phyloP scores from a whole-genome alignment of 371 early-diverging fungal species.

The Mortierella sp. region DNA sequence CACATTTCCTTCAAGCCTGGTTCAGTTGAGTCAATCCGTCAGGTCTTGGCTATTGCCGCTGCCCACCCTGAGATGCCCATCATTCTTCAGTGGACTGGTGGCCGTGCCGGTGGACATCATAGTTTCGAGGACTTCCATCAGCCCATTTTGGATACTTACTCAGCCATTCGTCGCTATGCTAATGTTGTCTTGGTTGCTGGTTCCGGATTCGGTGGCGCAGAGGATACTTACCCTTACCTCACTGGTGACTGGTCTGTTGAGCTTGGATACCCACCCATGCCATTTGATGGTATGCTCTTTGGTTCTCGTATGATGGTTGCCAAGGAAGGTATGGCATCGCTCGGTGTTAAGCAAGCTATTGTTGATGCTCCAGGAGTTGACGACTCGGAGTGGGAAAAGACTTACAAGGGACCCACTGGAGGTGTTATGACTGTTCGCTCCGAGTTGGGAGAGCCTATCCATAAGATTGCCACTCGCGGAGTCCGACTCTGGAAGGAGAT shows the following conservation, averaged over 20 bases:
- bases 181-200: constrained; percentile 95
- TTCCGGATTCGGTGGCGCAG: constrained; percentile 93
- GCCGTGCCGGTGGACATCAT: constrained; percentile 98
- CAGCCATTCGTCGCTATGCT: constrained; percentile 85
- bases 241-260: constrained; percentile 93
- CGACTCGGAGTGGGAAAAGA: constrained; percentile 93
- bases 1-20: constrained; percentile 97
- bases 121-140: constrained; percentile 96
- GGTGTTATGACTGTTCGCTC: constrained; percentile 95
- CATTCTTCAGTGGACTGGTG: constrained; percentile 97
- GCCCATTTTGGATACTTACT: constrained; percentile 95
- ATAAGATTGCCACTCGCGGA: constrained; percentile 97
- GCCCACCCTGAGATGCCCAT: constrained; percentile 92
- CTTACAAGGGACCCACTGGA: constrained; percentile 92
- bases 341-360: constrained; percentile 91
- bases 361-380: constrained; percentile 91
- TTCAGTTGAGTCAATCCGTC: constrained; percentile 85
- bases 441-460: constrained; percentile 97
- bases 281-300: constrained; percentile 94
- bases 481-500: constrained; percentile 95
- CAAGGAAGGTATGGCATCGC: constrained; percentile 89
- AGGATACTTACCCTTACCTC: constrained; percentile 93
- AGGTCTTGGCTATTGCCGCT: constrained; percentile 91
- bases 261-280: constrained; percentile 94
- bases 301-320: constrained; percentile 97